Base-by-base conservation (phyloP, 108 stramenopile genomes). In the Cyclotella kingstonii region DNA sequence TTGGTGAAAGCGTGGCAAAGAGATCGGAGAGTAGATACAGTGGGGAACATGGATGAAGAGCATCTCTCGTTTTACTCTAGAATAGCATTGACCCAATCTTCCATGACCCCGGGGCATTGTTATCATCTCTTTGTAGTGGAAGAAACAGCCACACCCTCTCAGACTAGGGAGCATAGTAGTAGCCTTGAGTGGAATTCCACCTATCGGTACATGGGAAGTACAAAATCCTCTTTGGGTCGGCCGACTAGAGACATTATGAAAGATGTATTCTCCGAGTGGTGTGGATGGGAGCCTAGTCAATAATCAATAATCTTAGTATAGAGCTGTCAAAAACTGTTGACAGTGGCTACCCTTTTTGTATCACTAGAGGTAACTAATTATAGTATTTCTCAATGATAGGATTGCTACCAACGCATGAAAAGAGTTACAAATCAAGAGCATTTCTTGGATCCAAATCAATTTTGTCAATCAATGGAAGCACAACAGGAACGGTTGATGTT, bases 111-210 rank as follows among this genome's bases (percentile, higher is more conserved):
- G 28, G 79, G 70, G 10, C 85, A 84, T 43, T 22, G 49, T 3
- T 87, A 81, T 81, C 68, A 82, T 60, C 57, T 86, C 14, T 85
- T 75, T 69, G 84, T 69, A 10, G 81, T 80, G 0, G 59, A 76
- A 49, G 68, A 74, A 34, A 54, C 36, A 29, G 19, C 46, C 23
- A 30, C 44, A 56, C 19, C 27, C 35, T 45, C n/a, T 19, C 7
- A 50, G 28, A 36, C 14, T 33, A 18, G 31, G n/a, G 22, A 22
- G 31, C 10, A 14, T 34, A 26, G 23, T 40, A 4, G 31, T 25
- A 29, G 18, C 52, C 28, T 50, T 25, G 38, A 47, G 42, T 50
- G 51, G 48, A 53, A 70, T 29, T 52, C 64, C 15, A 51, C 58
- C 18, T 68, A 78, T 58, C 68, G 76, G 19, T 87, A 80, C 46